Evolutionary conservation across 495 filamentous ascomycete genomes (phyloP).

Genomic region (Trichoderma virens): DNA sequence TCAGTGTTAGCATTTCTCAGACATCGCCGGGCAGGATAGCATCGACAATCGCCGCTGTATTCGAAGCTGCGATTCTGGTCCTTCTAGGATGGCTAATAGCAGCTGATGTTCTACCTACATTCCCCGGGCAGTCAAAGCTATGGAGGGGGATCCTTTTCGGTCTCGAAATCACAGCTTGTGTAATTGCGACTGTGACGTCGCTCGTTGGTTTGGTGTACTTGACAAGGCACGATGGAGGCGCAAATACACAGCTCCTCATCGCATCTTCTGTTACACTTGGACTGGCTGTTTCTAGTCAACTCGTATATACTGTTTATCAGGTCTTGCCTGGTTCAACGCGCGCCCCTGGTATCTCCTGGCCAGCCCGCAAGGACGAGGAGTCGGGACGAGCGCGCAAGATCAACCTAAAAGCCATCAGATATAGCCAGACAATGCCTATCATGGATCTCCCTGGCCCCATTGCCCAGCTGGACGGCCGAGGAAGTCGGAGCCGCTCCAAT

Average conservation of each 20-base stretch:
- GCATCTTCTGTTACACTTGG: constrained; percentile 33
- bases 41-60: constrained; percentile 27
- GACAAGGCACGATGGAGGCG: constrained; percentile 18
- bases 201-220: constrained; percentile 31
- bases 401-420: constrained; percentile 38
- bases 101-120: constrained; percentile 18
- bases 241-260: constrained; percentile 25
- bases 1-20: constrained; percentile 25
- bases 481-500: not conserved
- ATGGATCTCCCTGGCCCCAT: constrained; percentile 14
- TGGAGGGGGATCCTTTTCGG: constrained; percentile 29
- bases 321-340: constrained; percentile 24
- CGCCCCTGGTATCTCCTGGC: constrained; percentile 17
- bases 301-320: constrained; percentile 32
- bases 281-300: constrained; percentile 31
- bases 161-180: constrained; percentile 25
- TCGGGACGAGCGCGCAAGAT: constrained; percentile 19
- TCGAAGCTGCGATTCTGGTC: constrained; percentile 28
- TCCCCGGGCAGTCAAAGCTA: constrained; percentile 17
- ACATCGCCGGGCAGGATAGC: constrained; percentile 23
- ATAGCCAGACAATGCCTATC: constrained; percentile 31
- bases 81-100: constrained; percentile 21
- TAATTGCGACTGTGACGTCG: constrained; percentile 32
- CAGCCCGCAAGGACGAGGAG: constrained; percentile 25
- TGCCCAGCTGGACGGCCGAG: constrained; percentile 14